Conservation (phyloP, 495 filamentous ascomycete genomes). For the Massariosphaeria phaeospora region DNA sequence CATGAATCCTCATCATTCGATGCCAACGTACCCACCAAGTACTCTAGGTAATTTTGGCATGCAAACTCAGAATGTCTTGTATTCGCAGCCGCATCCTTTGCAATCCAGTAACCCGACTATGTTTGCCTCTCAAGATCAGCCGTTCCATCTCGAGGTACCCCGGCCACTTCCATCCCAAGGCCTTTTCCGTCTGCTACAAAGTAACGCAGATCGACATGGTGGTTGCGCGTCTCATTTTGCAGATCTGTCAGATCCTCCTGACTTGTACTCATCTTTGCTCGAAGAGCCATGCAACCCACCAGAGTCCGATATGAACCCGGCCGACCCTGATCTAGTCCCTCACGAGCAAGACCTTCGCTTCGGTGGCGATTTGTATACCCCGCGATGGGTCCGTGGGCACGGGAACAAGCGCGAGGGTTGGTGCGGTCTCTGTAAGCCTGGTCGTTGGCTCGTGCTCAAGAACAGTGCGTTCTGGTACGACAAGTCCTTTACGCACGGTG, state of each 20-base stretch:
- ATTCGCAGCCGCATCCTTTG: constrained; percentile 30
- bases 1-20: constrained; percentile 43
- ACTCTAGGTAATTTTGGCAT: constrained; percentile 19
- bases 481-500: constrained; percentile 75
- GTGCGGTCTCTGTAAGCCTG: constrained; percentile 79
- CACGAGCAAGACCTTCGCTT: constrained; percentile 75
- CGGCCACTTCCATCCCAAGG: constrained; percentile 57
- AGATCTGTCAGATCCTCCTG: constrained; percentile 63
- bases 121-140: constrained; percentile 41
- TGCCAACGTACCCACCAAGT: constrained; percentile 46
- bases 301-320: constrained; percentile 68
- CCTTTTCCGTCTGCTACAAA: constrained; percentile 62
- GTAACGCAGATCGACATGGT: constrained; percentile 60
- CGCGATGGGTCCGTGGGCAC: constrained; percentile 70
- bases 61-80: constrained; percentile 31
- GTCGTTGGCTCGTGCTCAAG: constrained; percentile 75
- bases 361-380: constrained; percentile 72
- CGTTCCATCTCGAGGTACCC: constrained; percentile 35
- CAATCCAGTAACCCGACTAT: constrained; percentile 37
- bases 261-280: constrained; percentile 64
- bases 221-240: constrained; percentile 53
- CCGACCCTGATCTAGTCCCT: constrained; percentile 62
- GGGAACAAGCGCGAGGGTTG: constrained; percentile 80
- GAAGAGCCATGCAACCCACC: constrained; percentile 65
- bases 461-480: constrained; percentile 86